A percentile compares a stretch with the other conserved stretches of the same genome.
Evolutionary conservation across 495 filamentous ascomycete genomes (phyloP).

Genomic region (Apiosordaria backusii): DNA sequence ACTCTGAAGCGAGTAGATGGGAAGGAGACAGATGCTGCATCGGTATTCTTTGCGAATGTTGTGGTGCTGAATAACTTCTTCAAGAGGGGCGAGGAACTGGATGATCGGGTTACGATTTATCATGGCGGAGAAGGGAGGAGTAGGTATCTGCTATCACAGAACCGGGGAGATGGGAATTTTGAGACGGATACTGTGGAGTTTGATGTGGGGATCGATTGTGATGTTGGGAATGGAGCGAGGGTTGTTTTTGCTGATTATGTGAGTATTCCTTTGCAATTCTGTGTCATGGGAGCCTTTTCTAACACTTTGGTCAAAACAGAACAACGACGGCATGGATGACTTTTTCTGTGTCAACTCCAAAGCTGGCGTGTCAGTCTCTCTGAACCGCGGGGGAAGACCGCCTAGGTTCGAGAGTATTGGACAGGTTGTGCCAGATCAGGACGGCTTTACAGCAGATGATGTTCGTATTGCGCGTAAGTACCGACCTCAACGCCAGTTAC

Average conservation of each 20-base stretch:
- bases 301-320: not conserved
- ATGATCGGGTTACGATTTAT: not conserved
- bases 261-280: not conserved
- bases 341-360: constrained; percentile 6
- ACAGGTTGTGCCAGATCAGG: not conserved
- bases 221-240: not conserved
- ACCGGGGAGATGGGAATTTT: constrained; percentile 7
- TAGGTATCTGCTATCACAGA: not conserved
- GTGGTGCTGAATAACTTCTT: not conserved
- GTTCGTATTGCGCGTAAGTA: constrained; percentile 8
- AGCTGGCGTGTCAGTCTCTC: not conserved
- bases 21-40: not conserved
- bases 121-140: not conserved
- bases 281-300: not conserved
- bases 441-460: constrained; percentile 10
- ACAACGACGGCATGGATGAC: constrained; percentile 13
- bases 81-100: not conserved
- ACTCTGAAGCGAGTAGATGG: not conserved
- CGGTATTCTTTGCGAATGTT: constrained; percentile 8
- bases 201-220: constrained; percentile 7
- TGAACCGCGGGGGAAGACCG: constrained; percentile 8
- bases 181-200: not conserved
- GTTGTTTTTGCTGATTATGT: constrained; percentile 10
- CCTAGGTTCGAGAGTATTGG: constrained; percentile 11
- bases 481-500: not conserved